These are phyloP conservation scores for Teunomyces kruisii DNA, from an alignment of 805 yeast species.

Conservation along the genomic window DNA sequence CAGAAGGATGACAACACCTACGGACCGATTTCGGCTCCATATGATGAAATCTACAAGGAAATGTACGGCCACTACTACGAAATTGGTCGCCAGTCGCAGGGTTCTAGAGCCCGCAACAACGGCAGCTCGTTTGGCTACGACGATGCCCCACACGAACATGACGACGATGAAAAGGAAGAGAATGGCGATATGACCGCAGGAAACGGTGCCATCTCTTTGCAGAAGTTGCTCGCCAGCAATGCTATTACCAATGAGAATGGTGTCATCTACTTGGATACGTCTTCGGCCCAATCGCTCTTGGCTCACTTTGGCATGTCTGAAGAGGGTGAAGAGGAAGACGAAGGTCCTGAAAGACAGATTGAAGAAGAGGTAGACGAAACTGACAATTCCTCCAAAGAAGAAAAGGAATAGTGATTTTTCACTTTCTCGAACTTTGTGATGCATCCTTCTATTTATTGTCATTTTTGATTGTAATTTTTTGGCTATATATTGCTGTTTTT, in stretches of 20 bases:
- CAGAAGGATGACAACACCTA: slow-evolving; percentile 13
- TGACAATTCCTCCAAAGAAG: slow-evolving; percentile 2
- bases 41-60: slow-evolving; percentile 47
- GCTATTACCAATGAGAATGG: slow-evolving; percentile 61
- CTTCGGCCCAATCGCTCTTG: slow-evolving; percentile 62
- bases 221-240: slow-evolving; percentile 45
- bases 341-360: slow-evolving; percentile 7
- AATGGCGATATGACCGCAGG: slow-evolving; percentile 18
- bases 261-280: slow-evolving; percentile 62
- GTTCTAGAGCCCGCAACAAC: slow-evolving; percentile 2
- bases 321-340: slow-evolving; percentile 28
- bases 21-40: slow-evolving; percentile 50
- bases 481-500: slow-evolving; percentile 4
- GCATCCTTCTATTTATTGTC: slow-evolving; percentile 4
- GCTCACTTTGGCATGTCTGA: slow-evolving; percentile 46
- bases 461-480: slow-evolving; percentile 1
- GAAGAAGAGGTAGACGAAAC: slow-evolving; percentile 9
- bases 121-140: slow-evolving; percentile 17
- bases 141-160: slow-evolving; percentile 33
- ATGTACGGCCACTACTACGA: slow-evolving; percentile 47
- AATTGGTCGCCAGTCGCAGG: slow-evolving; percentile 7
- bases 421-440: not conserved
- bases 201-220: slow-evolving; percentile 44
- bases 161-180: slow-evolving; percentile 18
- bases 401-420: not conserved